These are phyloP conservation scores for Hymenoscyphus scutula DNA, from an alignment of 2,329 filamentous ascomycete genomes.

Conservation along the genomic window DNA sequence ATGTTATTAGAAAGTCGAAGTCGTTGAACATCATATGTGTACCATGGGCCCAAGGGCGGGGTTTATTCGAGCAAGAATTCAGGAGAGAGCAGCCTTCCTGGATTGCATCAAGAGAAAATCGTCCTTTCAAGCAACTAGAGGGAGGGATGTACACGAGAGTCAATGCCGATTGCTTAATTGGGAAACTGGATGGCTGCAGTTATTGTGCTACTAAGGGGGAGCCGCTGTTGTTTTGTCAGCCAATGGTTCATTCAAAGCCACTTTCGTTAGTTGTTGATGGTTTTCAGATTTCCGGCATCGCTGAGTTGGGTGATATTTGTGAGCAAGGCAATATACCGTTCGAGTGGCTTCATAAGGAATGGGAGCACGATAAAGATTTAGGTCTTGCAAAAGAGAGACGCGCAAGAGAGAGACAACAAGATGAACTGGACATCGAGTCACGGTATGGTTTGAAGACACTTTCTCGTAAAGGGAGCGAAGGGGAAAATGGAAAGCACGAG, in stretches of 20 bases:
- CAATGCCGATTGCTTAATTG: neutral
- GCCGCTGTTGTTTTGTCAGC: neutral
- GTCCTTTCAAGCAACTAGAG: neutral
- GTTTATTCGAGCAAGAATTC: neutral
- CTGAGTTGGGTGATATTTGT: neutral
- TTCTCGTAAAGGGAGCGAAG: neutral
- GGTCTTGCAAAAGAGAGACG: no score
- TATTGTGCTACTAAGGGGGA: neutral
- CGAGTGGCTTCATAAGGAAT: slow-evolving; percentile 1
- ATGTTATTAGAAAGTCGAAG: neutral
- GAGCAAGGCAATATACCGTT: neutral
- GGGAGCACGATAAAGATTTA: neutral
- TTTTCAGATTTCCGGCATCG: neutral
- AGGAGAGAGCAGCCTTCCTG: neutral
- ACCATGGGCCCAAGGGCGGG: neutral
- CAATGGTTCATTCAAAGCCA: neutral
- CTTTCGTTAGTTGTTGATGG: neutral
- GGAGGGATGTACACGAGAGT: neutral
- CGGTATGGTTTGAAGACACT: neutral
- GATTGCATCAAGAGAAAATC: neutral
- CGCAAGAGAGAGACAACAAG: no score
- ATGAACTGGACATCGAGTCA: neutral
- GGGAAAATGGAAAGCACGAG: neutral
- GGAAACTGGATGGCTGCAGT: neutral
- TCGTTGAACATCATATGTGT: slow-evolving; percentile 1